phyloP scores from a whole-genome alignment of 768 basidiomycete genomes.

The Mycena galericulata region DNA sequence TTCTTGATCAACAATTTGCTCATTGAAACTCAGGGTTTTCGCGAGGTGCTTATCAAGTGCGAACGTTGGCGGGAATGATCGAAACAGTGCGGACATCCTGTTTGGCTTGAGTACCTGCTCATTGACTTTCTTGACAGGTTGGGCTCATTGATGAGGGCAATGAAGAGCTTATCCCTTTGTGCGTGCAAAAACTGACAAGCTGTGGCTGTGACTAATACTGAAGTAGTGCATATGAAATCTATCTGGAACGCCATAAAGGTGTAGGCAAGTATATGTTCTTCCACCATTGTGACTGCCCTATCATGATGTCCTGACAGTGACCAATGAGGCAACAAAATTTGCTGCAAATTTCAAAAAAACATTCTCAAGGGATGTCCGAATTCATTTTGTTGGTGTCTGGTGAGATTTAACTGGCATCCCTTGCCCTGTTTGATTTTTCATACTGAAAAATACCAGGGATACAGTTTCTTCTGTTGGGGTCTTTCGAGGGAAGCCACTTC shows the following conservation, averaged over 20 bases:
- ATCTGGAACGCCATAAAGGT: constrained; percentile 8
- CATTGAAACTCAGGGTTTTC: neutral
- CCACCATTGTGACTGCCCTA: neutral
- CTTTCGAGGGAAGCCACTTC: neutral
- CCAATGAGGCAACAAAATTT: neutral
- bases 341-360: constrained; percentile 1
- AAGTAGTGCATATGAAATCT: constrained; percentile 8
- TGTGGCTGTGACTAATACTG: neutral
- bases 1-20: neutral
- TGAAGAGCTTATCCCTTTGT: constrained; percentile 7
- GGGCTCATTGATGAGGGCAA: constrained; percentile 9
- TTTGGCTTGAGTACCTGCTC: neutral
- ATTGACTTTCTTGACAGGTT: neutral
- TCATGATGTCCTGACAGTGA: too few species aligned
- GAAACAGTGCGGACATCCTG: neutral
- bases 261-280: neutral
- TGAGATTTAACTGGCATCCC: neutral
- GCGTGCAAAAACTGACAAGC: neutral
- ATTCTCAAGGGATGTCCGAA: neutral
- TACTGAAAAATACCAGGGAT: neutral
- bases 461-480: constrained; percentile 4
- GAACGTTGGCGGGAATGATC: constrained; percentile 8
- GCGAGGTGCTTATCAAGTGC: constrained; percentile 8
- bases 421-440: neutral
- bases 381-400: constrained; percentile 1